Conservation (phyloP, 768 basidiomycete species). For the Lyophyllum decastes region DNA sequence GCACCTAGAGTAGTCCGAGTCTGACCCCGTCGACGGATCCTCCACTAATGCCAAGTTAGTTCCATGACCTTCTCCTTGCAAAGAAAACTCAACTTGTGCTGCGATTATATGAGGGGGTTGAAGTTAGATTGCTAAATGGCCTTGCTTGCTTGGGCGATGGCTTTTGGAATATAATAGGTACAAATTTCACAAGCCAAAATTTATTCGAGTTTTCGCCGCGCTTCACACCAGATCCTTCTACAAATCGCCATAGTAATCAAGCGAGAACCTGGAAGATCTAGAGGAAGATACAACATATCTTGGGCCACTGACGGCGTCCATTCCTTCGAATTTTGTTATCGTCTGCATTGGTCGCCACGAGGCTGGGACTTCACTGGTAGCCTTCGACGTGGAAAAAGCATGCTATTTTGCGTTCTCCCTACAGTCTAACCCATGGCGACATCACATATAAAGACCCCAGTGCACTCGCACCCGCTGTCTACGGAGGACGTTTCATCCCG, state of each 20-base stretch:
- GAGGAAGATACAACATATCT: neutral
- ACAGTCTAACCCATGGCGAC: constrained; percentile 33
- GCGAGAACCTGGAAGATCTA: constrained; percentile 6
- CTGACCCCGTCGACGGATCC: constrained; percentile 88
- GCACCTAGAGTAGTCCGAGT: constrained; percentile 95
- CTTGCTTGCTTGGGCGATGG: neutral
- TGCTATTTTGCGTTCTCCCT: constrained; percentile 1
- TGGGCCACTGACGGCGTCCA: neutral
- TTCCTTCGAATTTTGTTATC: neutral
- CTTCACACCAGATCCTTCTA: neutral
- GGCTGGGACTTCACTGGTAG: neutral
- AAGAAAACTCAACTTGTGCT: constrained; percentile 7
- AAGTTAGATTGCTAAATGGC: no score
- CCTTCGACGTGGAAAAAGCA: neutral
- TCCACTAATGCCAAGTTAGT: constrained; percentile 52
- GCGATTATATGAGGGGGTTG: neutral
- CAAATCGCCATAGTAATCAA: neutral
- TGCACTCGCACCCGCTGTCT: constrained; percentile 73
- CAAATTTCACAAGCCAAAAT: neutral
- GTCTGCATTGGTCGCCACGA: constrained; percentile 3
- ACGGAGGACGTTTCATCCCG: constrained; percentile 50
- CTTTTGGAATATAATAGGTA: neutral
- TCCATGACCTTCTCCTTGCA: neutral
- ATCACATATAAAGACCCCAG: constrained; percentile 51
- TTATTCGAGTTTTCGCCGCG: neutral